A percentile compares a stretch with the other conserved stretches of the same genome.
These are phyloP conservation scores for Ascochyta lentis DNA, from an alignment of 2,329 filamentous ascomycete genomes.

Conservation along the genomic window DNA sequence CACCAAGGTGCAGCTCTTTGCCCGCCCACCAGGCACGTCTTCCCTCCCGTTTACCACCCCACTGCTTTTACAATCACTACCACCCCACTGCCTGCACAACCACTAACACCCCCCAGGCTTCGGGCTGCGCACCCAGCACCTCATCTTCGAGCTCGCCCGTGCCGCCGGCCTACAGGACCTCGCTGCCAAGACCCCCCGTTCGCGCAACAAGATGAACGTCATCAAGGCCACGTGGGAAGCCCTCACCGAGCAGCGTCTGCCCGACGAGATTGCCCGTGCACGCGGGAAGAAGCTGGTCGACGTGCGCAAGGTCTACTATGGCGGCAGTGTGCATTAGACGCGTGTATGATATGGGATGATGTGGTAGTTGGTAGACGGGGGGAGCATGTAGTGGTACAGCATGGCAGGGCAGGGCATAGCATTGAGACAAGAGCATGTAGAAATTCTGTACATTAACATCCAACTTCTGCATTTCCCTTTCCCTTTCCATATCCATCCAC, in stretches of 20 bases:
- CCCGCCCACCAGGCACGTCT: conserved; percentile 83
- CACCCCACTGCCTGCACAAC: neutral
- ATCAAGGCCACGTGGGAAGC: conserved; percentile 90
- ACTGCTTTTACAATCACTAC: neutral
- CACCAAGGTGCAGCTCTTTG: conserved; percentile 80
- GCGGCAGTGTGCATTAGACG: conserved; percentile 60
- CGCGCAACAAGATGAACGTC: conserved; percentile 96
- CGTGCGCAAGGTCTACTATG: conserved; percentile 96
- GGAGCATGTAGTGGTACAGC: no score
- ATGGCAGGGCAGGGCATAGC: no score
- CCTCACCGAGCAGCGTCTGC: conserved; percentile 80
- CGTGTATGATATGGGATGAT: no score
- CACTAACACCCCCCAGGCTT: conserved; percentile 70
- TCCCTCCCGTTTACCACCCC: neutral
- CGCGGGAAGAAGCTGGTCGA: conserved; percentile 95
- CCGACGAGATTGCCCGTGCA: conserved; percentile 87
- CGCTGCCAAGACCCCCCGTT: conserved; percentile 79
- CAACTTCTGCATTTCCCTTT: no score
- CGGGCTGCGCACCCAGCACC: conserved; percentile 86
- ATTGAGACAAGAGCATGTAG: conserved; percentile 6
- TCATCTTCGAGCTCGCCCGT: conserved; percentile 94
- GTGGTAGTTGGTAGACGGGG: no score
- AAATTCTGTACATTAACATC: neutral
- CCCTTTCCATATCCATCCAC: no score
- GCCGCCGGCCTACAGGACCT: conserved; percentile 87